Evolutionary conservation across 805 yeast species (phyloP), one percentile per base, ranked within the genome.

Genomic region (Suhomyces sp.): DNA sequence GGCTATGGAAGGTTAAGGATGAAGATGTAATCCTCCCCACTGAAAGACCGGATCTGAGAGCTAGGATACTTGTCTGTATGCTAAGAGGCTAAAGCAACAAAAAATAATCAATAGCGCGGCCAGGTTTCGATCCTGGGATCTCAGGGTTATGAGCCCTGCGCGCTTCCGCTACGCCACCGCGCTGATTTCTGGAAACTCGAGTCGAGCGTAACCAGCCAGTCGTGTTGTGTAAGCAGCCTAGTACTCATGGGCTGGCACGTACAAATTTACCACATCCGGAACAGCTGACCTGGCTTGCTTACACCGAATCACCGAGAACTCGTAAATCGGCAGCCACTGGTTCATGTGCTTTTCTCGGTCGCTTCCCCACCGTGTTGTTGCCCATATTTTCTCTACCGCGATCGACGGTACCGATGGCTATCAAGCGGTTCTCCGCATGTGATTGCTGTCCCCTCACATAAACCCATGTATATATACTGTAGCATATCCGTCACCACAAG

Each of bases 81-180:
- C n/a, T n/a, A n/a, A n/a, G n/a, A n/a, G n/a, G n/a, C n/a, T n/a
- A n/a, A n/a, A n/a, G n/a, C n/a, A n/a, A n/a, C n/a, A n/a, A 51
- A 51, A 58, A 59, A 57, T 77, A 74, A 71, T 68, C 61, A 60
- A 37, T 86, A 87, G 94, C 94, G 89, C 87, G 86, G 89, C 89
- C 81, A 76, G 89, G 94, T 87, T 86, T 87, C 94, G 94, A 87
- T 87, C 96, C 91, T 77, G 82, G 91, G 96, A 86, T 93, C 85
- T 87, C 93, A 87, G 94, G 93, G 96, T 87, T 87, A 87, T 87
- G 96, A 87, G 96, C 96, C 94, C 94, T 86, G 93, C 93, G 93
- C 94, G 94, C 93, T 87, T 87, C 96, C 94, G 85, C 94, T 87
- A 93, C 94, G 93, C 93, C 93, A 87, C 91, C 87, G 87, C 91